These are phyloP conservation scores for Lentinula lateritia DNA, from an alignment of 768 basidiomycete species.

Conservation along the genomic window DNA sequence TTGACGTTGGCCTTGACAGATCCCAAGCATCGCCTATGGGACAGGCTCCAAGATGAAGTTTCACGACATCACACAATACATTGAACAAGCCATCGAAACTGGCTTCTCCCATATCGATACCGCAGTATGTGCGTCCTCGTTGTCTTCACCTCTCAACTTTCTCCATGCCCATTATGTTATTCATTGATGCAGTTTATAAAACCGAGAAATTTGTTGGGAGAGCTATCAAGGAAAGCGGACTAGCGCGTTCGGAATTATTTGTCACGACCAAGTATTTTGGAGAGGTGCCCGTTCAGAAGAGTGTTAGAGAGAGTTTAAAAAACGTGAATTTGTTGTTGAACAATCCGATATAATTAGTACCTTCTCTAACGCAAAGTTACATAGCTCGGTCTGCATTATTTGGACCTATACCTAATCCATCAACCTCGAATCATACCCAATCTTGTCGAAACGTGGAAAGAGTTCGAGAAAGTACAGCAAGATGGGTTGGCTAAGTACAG, in stretches of 20 bases:
- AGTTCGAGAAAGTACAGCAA: slow-evolving; percentile 50
- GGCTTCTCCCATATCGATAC: slow-evolving; percentile 65
- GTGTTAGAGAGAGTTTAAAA: slow-evolving; percentile 39
- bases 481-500: slow-evolving; percentile 36
- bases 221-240: slow-evolving; percentile 40
- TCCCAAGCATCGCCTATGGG: slow-evolving; percentile 60
- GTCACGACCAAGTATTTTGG: slow-evolving; percentile 51
- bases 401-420: slow-evolving; percentile 74
- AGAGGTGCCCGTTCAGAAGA: slow-evolving; percentile 30
- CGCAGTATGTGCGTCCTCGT: slow-evolving; percentile 38
- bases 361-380: neutral
- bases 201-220: slow-evolving; percentile 28
- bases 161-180: too few species aligned
- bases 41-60: slow-evolving; percentile 37
- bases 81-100: slow-evolving; percentile 50
- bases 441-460: slow-evolving; percentile 41
- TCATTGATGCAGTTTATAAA: slow-evolving; percentile 23
- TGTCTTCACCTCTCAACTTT: neutral
- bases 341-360: neutral
- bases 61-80: slow-evolving; percentile 46
- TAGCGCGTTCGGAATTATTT: slow-evolving; percentile 40
- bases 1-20: slow-evolving; percentile 24
- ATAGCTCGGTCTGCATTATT: slow-evolving; percentile 55
- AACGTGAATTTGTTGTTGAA: slow-evolving; percentile 29
- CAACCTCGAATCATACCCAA: slow-evolving; percentile 29